Base-by-base conservation (phyloP, 441 rosid genomes). In the Adansonia rubrostipa region DNA sequence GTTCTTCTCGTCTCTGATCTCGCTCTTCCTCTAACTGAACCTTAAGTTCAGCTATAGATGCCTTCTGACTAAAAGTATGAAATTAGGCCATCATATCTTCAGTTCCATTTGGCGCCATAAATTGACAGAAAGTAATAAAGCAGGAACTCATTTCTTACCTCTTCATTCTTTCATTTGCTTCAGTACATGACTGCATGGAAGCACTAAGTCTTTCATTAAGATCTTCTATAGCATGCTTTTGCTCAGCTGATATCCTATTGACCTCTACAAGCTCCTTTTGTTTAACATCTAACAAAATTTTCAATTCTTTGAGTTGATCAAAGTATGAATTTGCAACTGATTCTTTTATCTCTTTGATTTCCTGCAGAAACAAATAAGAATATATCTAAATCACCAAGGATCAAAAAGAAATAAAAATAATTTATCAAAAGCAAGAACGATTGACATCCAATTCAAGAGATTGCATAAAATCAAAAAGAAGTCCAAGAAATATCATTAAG, bases 91-190 rank as follows among this genome's bases (percentile, higher is more conserved):
- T 74, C 45, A 74, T 58, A 33, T 36, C 15, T 53, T n/a, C n/a
- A 9, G 14, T 54, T 17, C 9, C 9, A 0, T n/a, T 54, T 54
- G 28, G 63, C 2, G 6, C 28, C 48, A 71, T 54, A 24, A 54
- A 36, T 54, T 2, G 15, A 19, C 10, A 19, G 28, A 62, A 66
- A 74, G 13, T 63, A 62, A 48, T 9, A 48, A 60, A 60, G 70
- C 67, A 62, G 15, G 14, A 61, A 61, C 24, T 63, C 33, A 67
- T 65, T 51, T 63, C 73, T 77, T 81, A 93, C 99, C 97, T 93
- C 83, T 82, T 90, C 80, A 93, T 82, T 76, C 91, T 86, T 82
- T 91, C 97, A 90, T 90, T 93, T 80, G 97, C 96, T 88, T 96
- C 98, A 56, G 86, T 76, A 82, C 90, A 88, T n/a, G 98, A 94